Percentiles rank a stretch among this genome's conserved stretches.
These are phyloP conservation scores for Nakataea oryzae DNA, from an alignment of 2,329 filamentous ascomycete species.

Conservation along the genomic window DNA sequence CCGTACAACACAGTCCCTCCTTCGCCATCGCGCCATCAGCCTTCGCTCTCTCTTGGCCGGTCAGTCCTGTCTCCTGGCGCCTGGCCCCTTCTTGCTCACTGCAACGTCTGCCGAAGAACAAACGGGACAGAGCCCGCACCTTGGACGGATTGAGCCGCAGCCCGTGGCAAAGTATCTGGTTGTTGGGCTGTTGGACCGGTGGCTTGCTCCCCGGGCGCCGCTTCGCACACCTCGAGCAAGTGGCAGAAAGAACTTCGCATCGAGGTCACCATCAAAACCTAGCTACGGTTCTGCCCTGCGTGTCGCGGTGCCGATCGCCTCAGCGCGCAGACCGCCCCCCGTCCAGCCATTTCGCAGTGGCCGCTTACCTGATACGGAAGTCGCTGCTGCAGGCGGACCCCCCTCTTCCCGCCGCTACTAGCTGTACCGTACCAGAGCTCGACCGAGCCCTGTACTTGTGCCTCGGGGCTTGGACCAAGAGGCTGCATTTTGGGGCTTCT, in stretches of 20 bases:
- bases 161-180: not conserved
- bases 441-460: not conserved
- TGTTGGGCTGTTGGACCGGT: not conserved
- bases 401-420: not conserved
- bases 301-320: not conserved
- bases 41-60: not conserved
- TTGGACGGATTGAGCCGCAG: not conserved
- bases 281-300: not conserved
- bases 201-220: not conserved
- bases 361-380: not conserved
- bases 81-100: not conserved
- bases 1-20: no score
- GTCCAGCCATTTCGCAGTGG: not conserved
- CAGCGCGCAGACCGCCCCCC: not conserved
- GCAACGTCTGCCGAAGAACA: not conserved
- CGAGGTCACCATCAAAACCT: not conserved
- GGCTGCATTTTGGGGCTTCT: not conserved
- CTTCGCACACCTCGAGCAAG: not conserved
- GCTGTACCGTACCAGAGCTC: not conserved
- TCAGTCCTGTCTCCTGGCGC: not conserved
- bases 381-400: not conserved
- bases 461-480: not conserved
- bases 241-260: not conserved
- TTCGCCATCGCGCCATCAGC: slow-evolving; percentile 3
- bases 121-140: no score